Evolutionary conservation across 371 early-diverging fungal genomes (phyloP), one percentile per base, ranked within the genome.

Genomic region (Mucor sp.): DNA sequence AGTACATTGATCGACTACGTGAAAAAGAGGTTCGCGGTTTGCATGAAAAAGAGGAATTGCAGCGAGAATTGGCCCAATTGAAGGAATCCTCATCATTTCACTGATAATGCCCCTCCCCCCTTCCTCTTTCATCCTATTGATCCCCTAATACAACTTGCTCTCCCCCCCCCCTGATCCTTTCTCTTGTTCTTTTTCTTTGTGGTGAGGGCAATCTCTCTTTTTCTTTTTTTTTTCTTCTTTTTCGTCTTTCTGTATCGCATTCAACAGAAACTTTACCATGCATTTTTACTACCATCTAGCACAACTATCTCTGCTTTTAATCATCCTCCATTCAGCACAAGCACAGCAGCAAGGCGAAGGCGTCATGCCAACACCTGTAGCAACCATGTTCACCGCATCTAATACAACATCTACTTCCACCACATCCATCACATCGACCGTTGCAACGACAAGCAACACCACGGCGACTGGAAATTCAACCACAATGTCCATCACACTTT

Each of bases 31-130:
- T 58, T 43, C 58, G 56, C 21, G 67, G 55, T 62, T 61, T 61
- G 19, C 73, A 73, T 62, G 75, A 78, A 71, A 73, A 70, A 58
- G 74, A 72, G 63, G 69, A 78, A 62, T 56, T 78, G 23, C 69
- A 66, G 32, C 60, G 69, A 21, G 78, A 78, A 67, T 65, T 78
- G 30, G 58, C 67, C 23, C 66, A 53, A n/a, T 57, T 75, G 47
- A 70, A 72, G 56, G 30, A 62, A 53, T 53, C 53, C 27, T 53
- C 27, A 4, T 53, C 55, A 39, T 48, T 56, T 37, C 65, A 19
- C n/a, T 48, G 55, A 35, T 21, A 58, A 37, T 37, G 43, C 61
- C 63, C 32, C 30, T 23, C 27, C 48, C 55, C 23, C 30, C 58
- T 32, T 30, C n/a, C n/a, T n/a, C n/a, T n/a, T n/a, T n/a, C n/a